Evolutionary conservation across 352 stramenopile species (phyloP), one percentile per base, ranked within the genome.

Genomic region (Pythium rhizo-oryzae): DNA sequence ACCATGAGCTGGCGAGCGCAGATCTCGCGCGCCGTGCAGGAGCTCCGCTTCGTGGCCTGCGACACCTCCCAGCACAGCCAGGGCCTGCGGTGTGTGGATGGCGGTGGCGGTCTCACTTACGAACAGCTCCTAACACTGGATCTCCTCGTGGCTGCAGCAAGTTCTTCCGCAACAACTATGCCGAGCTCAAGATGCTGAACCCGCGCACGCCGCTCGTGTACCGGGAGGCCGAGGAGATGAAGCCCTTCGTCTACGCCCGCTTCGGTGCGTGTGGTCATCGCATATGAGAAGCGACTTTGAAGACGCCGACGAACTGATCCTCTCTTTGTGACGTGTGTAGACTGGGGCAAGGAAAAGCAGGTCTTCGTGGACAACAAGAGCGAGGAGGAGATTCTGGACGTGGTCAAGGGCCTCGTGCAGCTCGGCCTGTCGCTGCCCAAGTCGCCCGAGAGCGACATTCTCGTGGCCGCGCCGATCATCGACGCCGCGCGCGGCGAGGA

Each of bases 141-240:
- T n/a, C n/a, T n/a, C n/a, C n/a, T n/a, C n/a, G n/a, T n/a, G n/a
- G n/a, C n/a, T n/a, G n/a, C n/a, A n/a, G 88, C 56, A 85, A 77
- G 59, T 96, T 94, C 62, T 96, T 96, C 78, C 84, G 76, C 67
- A 91, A 90, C 72, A 93, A 96, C 74, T 96, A 96, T 77, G 74
- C 62, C 15, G 88, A 96, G 70, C 83, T 96, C 47, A 96, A 96
- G 82, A 93, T 94, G 85, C 76, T 96, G 37, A 96, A 96, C 77
- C 88, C 87, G 21, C 66, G 68, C 58, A 96, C 86, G 62, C 88
- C 88, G 25, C 87, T 96, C 60, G 78, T 96, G 55, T 96, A 96
- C 79, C 82, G 88, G 52, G 88, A 96, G 59, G 86, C 84, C n/a
- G 86, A 94, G 47, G 88, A 92, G 61, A 90, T 94, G 77, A 77